Evolutionary conservation across 176 grass and related monocot species (phyloP), one percentile per base, ranked within the genome.

Genomic region (Eremochloa ophiuroides): DNA sequence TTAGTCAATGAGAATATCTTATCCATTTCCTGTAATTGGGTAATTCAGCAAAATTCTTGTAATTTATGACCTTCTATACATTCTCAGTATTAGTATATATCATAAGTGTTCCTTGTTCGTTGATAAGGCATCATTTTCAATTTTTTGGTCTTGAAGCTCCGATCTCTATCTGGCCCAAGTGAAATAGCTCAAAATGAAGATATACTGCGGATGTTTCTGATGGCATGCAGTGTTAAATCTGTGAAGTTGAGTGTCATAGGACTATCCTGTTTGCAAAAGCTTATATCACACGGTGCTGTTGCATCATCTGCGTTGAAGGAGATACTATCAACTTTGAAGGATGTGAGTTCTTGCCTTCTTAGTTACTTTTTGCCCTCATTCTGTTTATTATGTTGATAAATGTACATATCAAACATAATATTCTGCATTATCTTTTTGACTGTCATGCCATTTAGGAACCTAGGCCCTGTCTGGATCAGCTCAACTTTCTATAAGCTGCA

Each of bases 241-340:
- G 80, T 95, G 70, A 95, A 95, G 84, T 79, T 99, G 74, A 95
- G 91, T 93, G 96, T 93, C 23, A 95, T 99, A 56, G 96, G 93
- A 76, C 93, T 99, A 34, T 99, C 93, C 41, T 99, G 91, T 80
- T 88, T 98, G 87, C 96, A 98, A 90, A 98, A 98, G 82, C 96
- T 98, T 82, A 91, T 98, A 86, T 92, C 93, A 77, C 96, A 95
- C 76, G 87, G 84, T 61, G 96, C 90, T 70, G 93, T 93, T 64
- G 90, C 92, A 34, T 84, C 78, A 75, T 98, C 96, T 84, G 93
- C 93, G 79, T 71, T 95, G 53, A 89, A 88, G 65, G 88, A 91
- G 75, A 98, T 98, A 95, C 77, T 98, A 80, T 85, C 68, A 4
- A 93, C 96, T 82, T 91, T 98, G 84, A 98, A 92, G 80, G 92